A percentile compares a stretch with the other conserved stretches of the same genome.
These are phyloP conservation scores for Lonicera japonica DNA, from an alignment of 129 eudicot genomes.

Conservation along the genomic window DNA sequence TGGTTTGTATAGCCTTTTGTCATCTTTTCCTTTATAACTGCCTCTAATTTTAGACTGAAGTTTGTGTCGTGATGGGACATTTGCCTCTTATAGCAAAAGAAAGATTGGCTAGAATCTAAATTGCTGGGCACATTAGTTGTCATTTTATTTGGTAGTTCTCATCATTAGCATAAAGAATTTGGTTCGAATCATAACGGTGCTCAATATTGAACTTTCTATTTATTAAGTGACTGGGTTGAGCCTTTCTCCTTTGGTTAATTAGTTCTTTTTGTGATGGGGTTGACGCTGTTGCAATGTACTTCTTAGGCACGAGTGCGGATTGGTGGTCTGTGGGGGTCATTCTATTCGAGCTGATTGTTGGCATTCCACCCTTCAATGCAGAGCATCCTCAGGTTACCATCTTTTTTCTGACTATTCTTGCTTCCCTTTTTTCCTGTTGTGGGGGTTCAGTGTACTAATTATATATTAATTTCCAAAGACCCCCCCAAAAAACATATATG, in stretches of 20 bases:
- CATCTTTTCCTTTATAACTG: background rate
- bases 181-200: background rate
- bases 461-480: background rate
- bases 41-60: background rate
- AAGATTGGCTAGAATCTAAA: background rate
- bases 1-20: slow-evolving; percentile 42
- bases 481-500: background rate
- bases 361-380: slow-evolving; percentile 97
- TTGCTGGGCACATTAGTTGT: background rate
- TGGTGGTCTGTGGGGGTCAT: slow-evolving; percentile 99
- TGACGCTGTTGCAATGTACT: slow-evolving; percentile 1
- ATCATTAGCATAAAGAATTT: background rate
- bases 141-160: background rate
- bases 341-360: slow-evolving; percentile 89
- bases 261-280: background rate
- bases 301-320: slow-evolving; percentile 80
- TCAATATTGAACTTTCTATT: background rate
- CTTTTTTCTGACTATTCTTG: background rate
- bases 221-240: background rate
- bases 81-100: background rate
- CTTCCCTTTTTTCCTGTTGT: background rate
- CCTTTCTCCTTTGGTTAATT: background rate
- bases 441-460: background rate
- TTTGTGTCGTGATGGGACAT: background rate
- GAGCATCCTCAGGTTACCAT: slow-evolving; percentile 90